Evolutionary conservation across 768 basidiomycete genomes (phyloP).

Genomic region (Kwoniella shandongensis): DNA sequence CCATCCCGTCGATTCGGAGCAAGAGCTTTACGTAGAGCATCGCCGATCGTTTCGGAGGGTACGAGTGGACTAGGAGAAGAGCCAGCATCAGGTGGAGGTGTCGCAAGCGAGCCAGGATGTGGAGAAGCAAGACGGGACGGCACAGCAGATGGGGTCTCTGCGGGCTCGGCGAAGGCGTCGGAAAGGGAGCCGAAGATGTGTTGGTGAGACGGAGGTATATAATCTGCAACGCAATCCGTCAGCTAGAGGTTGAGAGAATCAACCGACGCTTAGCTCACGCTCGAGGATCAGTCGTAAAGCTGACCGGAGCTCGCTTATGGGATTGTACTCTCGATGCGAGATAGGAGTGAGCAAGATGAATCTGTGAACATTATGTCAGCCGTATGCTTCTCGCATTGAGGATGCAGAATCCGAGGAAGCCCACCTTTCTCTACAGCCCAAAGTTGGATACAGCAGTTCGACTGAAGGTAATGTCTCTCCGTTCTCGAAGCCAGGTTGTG

Average conservation of each 20-base stretch:
- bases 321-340: constrained; percentile 42
- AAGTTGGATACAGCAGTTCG: constrained; percentile 47
- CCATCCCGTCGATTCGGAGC: constrained; percentile 46
- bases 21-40: constrained; percentile 41
- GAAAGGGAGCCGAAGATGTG: constrained; percentile 43
- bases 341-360: constrained; percentile 42
- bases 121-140: constrained; percentile 35
- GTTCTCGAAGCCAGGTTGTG: constrained; percentile 47
- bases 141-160: constrained; percentile 12
- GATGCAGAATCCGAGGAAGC: not conserved
- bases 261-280: constrained; percentile 32
- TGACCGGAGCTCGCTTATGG: constrained; percentile 43
- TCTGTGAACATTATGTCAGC: constrained; percentile 12
- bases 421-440: constrained; percentile 47
- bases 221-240: constrained; percentile 28
- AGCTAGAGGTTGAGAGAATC: not conserved
- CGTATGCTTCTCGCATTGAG: no score
- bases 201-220: constrained; percentile 42
- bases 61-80: constrained; percentile 6
- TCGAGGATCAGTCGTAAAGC: constrained; percentile 42
- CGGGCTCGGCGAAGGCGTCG: constrained; percentile 24
- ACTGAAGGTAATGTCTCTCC: constrained; percentile 39
- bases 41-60: constrained; percentile 40
- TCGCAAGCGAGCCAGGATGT: constrained; percentile 21
- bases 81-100: constrained; percentile 26